Percentiles rank a stretch among this genome's conserved stretches.
These are phyloP conservation scores for Luffa aegyptiaca DNA, from an alignment of 306 rosid genomes.

Conservation along the genomic window DNA sequence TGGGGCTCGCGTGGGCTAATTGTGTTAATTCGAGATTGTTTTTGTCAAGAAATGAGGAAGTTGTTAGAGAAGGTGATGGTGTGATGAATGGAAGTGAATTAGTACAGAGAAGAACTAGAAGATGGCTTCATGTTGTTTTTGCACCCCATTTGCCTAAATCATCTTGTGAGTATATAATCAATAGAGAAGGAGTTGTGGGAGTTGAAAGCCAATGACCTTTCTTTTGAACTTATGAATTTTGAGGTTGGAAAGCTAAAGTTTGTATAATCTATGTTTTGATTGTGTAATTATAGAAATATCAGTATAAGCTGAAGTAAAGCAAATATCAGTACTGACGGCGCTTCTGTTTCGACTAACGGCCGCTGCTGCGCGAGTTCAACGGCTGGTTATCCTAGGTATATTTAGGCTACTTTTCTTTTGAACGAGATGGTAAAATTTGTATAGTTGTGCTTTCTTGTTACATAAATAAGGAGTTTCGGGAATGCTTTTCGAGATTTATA, in stretches of 20 bases:
- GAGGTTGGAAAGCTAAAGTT: neutral
- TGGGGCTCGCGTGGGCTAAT: conserved; percentile 83
- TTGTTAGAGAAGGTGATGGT: conserved; percentile 21
- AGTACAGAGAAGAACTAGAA: conserved; percentile 18
- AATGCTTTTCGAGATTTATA: conserved; percentile 45
- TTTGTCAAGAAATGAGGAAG: conserved; percentile 40
- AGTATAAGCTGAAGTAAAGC: too few relatives aligned
- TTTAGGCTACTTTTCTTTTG: neutral
- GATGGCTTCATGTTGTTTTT: conserved; percentile 56
- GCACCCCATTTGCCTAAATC: conserved; percentile 72
- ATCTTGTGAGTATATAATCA: conserved; percentile 32
- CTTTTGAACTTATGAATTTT: neutral
- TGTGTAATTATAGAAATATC: neutral
- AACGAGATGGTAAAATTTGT: neutral
- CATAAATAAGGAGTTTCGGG: conserved; percentile 34
- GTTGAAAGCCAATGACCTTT: conserved; percentile 12
- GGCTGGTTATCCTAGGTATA: too few relatives aligned
- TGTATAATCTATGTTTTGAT: neutral
- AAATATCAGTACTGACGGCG: too few relatives aligned
- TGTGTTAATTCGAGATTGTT: conserved; percentile 81
- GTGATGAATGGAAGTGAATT: conserved; percentile 2
- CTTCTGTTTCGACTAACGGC: too few relatives aligned
- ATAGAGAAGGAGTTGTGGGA: conserved; percentile 31
- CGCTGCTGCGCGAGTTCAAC: too few relatives aligned
- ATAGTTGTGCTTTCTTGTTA: neutral